phyloP scores from a whole-genome alignment of 2,329 filamentous ascomycete species.

The Ascochyta pisi region DNA sequence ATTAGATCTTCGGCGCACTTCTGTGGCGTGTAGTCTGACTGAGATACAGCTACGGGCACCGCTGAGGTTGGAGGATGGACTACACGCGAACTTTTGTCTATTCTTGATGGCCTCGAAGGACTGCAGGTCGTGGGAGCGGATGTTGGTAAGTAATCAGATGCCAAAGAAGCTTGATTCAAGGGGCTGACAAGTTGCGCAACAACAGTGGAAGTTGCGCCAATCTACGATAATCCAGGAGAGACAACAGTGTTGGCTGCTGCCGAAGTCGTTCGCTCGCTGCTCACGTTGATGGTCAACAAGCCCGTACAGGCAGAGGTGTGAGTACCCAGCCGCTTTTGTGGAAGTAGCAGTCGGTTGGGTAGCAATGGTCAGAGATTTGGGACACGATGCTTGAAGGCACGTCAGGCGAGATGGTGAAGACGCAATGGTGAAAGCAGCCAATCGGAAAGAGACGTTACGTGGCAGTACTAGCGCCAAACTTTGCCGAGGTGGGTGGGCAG shows the following conservation, averaged over 20 bases:
- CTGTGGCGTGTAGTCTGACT: not conserved
- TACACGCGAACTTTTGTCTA: conserved; percentile 64
- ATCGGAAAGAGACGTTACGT: not conserved
- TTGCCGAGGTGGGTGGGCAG: conserved; percentile 5
- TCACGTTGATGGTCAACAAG: conserved; percentile 56
- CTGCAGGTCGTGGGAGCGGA: conserved; percentile 66
- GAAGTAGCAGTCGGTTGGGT: not conserved
- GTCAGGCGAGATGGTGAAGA: not conserved
- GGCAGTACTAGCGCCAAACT: conserved; percentile 1
- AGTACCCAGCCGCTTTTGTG: not conserved
- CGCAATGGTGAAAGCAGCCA: not conserved
- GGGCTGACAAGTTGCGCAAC: conserved; percentile 7
- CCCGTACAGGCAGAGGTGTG: conserved; percentile 36
- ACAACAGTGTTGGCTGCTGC: conserved; percentile 63
- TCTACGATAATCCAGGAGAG: conserved; percentile 68
- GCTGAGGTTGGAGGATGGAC: conserved; percentile 68
- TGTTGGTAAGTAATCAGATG: conserved; percentile 50
- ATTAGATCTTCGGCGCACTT: not conserved
- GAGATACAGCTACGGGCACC: conserved; percentile 60
- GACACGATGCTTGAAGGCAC: not conserved
- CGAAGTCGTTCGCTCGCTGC: conserved; percentile 60
- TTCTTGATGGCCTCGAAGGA: conserved; percentile 65
- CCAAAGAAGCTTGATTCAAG: not conserved
- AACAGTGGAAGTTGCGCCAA: conserved; percentile 65
- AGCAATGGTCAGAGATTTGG: not conserved